These are phyloP conservation scores for Radiomyces spectabilis DNA, from an alignment of 192 early-diverging fungal genomes.

Conservation along the genomic window DNA sequence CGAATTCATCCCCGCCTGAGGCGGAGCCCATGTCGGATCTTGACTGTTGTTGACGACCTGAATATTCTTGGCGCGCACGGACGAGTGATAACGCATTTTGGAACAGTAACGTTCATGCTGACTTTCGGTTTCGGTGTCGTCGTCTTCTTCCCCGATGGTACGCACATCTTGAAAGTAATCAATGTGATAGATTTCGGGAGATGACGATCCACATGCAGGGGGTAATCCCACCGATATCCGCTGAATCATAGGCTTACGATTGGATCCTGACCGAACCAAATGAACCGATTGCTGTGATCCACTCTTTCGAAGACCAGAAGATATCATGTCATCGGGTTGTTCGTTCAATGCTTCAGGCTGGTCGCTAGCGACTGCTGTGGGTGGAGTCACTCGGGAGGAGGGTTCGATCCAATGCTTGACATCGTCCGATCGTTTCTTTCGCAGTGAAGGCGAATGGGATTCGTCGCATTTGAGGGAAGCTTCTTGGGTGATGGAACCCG, in stretches of 20 bases:
- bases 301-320: no score
- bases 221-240: background rate
- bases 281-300: no score
- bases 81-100: background rate
- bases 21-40: background rate
- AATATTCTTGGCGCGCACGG: background rate
- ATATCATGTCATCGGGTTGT: background rate
- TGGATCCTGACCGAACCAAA: background rate
- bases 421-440: constrained; percentile 2
- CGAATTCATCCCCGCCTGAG: no score
- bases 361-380: background rate
- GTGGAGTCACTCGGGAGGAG: background rate
- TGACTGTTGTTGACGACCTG: background rate
- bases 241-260: background rate
- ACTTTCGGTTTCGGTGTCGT: background rate
- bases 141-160: background rate
- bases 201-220: background rate
- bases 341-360: background rate
- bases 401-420: constrained; percentile 1
- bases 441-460: no score
- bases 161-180: background rate
- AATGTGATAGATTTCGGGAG: background rate
- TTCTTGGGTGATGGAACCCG: background rate
- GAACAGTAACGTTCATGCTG: background rate
- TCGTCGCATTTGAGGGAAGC: background rate